phyloP scores from a whole-genome alignment of 2,329 filamentous ascomycete genomes.

The Aspergillus costaricaensis region DNA sequence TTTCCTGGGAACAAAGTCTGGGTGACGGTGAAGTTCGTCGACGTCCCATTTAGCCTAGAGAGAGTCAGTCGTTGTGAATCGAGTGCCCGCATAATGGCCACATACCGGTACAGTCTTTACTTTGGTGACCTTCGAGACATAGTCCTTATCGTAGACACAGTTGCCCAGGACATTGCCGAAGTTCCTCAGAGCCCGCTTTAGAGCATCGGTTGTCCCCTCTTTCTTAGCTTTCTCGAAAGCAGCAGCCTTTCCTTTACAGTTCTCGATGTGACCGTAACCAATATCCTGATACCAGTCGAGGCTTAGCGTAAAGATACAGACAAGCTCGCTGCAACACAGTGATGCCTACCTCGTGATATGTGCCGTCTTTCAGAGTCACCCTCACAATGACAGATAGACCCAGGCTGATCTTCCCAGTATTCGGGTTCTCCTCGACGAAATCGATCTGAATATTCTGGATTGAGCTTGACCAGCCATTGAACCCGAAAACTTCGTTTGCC shows the following conservation, averaged over 20 bases:
- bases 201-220: slow-evolving; percentile 89
- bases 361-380: slow-evolving; percentile 86
- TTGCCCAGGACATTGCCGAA: slow-evolving; percentile 98
- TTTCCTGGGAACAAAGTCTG: slow-evolving; percentile 68
- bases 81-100: neutral
- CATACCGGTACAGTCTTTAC: slow-evolving; percentile 72
- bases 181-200: slow-evolving; percentile 85
- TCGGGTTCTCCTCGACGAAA: slow-evolving; percentile 84
- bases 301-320: slow-evolving; percentile 5
- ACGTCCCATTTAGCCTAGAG: slow-evolving; percentile 69
- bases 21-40: slow-evolving; percentile 77
- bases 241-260: slow-evolving; percentile 89
- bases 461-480: slow-evolving; percentile 97
- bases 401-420: slow-evolving; percentile 76
- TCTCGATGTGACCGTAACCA: slow-evolving; percentile 95
- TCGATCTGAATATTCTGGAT: slow-evolving; percentile 94
- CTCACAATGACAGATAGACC: slow-evolving; percentile 89
- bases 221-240: slow-evolving; percentile 99
- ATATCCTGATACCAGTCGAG: slow-evolving; percentile 62
- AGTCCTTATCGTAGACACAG: slow-evolving; percentile 96
- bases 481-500: slow-evolving; percentile 93
- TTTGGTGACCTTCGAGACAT: slow-evolving; percentile 84
- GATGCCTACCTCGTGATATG: slow-evolving; percentile 78
- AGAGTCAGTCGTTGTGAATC: slow-evolving; percentile 17
- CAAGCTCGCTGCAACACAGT: neutral